These are phyloP conservation scores for Thermoascus crustaceus DNA, from an alignment of 2,329 filamentous ascomycete species.

Conservation along the genomic window DNA sequence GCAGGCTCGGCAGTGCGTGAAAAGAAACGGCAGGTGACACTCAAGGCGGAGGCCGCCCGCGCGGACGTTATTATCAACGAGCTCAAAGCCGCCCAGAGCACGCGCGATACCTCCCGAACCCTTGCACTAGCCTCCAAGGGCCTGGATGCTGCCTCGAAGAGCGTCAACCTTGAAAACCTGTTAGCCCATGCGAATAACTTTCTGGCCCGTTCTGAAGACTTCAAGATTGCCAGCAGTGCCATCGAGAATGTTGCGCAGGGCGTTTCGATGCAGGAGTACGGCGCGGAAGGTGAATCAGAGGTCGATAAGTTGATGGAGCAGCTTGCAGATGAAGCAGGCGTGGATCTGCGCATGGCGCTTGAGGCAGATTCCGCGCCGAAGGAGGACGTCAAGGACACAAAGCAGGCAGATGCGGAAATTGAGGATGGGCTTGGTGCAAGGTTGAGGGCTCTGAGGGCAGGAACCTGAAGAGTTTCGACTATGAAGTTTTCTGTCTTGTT, in stretches of 20 bases:
- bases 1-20: constrained; percentile 39
- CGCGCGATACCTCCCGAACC: constrained; percentile 38
- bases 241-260: constrained; percentile 36
- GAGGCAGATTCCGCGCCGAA: constrained; percentile 32
- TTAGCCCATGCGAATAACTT: constrained; percentile 37
- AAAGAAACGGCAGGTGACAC: constrained; percentile 38
- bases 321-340: constrained; percentile 36
- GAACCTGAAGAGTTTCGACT: constrained; percentile 17
- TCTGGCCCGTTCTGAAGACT: constrained; percentile 33
- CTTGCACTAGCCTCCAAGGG: constrained; percentile 38
- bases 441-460: constrained; percentile 33
- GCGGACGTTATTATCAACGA: constrained; percentile 44
- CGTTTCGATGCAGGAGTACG: constrained; percentile 37
- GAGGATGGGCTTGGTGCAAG: constrained; percentile 36
- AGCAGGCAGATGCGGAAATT: constrained; percentile 28
- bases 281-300: constrained; percentile 35
- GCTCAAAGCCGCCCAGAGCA: constrained; percentile 40
- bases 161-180: constrained; percentile 38
- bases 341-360: constrained; percentile 33
- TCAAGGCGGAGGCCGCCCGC: constrained; percentile 38
- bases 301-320: constrained; percentile 38
- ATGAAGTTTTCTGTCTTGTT: too few relatives aligned
- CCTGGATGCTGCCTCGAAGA: constrained; percentile 37
- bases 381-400: constrained; percentile 34
- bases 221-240: constrained; percentile 35